Percentiles rank a stretch among this genome's conserved stretches.
Conservation (phyloP, 768 basidiomycete genomes). For the Hypholoma fasciculare region DNA sequence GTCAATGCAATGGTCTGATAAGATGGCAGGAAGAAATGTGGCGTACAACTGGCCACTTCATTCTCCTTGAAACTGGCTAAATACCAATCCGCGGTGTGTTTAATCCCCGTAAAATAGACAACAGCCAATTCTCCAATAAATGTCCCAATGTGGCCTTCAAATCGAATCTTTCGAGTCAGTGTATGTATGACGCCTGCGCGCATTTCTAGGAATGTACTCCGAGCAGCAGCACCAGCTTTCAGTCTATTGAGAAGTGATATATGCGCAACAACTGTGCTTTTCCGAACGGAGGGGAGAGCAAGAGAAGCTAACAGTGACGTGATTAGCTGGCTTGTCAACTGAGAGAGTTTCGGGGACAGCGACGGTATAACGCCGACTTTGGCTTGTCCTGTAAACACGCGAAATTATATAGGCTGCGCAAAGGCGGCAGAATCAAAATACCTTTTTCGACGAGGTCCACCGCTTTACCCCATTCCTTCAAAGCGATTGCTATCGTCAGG, state of each 20-base stretch:
- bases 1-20: neutral
- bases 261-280: slow-evolving; percentile 69
- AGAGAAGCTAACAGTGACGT: slow-evolving; percentile 72
- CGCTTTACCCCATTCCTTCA: slow-evolving; percentile 87
- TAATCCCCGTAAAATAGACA: slow-evolving; percentile 91
- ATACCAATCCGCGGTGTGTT: slow-evolving; percentile 98
- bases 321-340: slow-evolving; percentile 67
- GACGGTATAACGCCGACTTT: slow-evolving; percentile 56
- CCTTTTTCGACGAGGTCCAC: slow-evolving; percentile 86
- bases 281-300: slow-evolving; percentile 74
- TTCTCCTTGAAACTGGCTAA: slow-evolving; percentile 95
- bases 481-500: slow-evolving; percentile 85
- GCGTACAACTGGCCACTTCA: slow-evolving; percentile 86
- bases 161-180: slow-evolving; percentile 83
- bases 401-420: neutral
- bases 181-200: slow-evolving; percentile 72
- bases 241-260: slow-evolving; percentile 75
- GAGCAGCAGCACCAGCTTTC: slow-evolving; percentile 74
- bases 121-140: slow-evolving; percentile 88
- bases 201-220: slow-evolving; percentile 80
- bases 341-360: slow-evolving; percentile 59
- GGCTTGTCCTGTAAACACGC: slow-evolving; percentile 47
- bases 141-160: slow-evolving; percentile 83
- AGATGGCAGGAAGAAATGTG: slow-evolving; percentile 10
- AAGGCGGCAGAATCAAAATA: slow-evolving; percentile 16